A percentile compares a stretch with the other conserved stretches of the same genome.
Evolutionary conservation across 176 grass and related monocot genomes (phyloP).

Genomic region (Triticum timopheevii): DNA sequence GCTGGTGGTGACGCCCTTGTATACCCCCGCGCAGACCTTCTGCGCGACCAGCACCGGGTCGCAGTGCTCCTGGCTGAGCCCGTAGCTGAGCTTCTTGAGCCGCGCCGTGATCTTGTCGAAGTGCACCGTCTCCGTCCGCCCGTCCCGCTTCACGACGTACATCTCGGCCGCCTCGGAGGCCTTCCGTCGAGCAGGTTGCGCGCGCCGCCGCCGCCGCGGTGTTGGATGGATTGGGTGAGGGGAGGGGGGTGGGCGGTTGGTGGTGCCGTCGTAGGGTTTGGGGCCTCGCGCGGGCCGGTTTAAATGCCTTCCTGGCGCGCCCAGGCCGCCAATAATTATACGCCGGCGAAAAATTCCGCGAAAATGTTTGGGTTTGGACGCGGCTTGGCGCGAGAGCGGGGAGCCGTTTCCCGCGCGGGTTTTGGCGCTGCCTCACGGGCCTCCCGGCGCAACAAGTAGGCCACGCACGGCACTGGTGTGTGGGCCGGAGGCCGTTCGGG

Average conservation of each 20-base stretch:
- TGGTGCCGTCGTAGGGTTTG: slow-evolving; percentile 27
- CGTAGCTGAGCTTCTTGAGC: slow-evolving; percentile 95
- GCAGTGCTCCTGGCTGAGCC: slow-evolving; percentile 98
- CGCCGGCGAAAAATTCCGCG: neutral
- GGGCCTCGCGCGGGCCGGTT: slow-evolving; percentile 8
- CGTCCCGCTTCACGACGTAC: slow-evolving; percentile 97
- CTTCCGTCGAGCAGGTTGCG: slow-evolving; percentile 57
- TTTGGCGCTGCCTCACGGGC: slow-evolving; percentile 1
- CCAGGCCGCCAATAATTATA: slow-evolving; percentile 20
- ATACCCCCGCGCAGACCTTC: slow-evolving; percentile 89
- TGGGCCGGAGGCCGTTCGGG: neutral
- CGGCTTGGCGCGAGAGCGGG: slow-evolving; percentile 14
- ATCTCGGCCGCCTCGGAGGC: slow-evolving; percentile 26
- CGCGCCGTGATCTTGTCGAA: slow-evolving; percentile 99
- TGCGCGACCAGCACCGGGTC: slow-evolving; percentile 89
- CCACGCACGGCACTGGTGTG: neutral
- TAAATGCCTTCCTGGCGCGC: slow-evolving; percentile 44
- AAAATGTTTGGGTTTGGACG: neutral
- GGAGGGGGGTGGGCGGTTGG: neutral
- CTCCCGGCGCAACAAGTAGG: too few relatives aligned
- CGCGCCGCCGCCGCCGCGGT: neutral
- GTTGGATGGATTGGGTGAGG: neutral
- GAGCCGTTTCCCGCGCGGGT: slow-evolving; percentile 39
- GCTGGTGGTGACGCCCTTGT: slow-evolving; percentile 96
- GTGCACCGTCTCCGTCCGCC: slow-evolving; percentile 82